These are phyloP conservation scores for Botrytis paeoniae DNA, from an alignment of 2,329 filamentous ascomycete genomes.

Conservation along the genomic window DNA sequence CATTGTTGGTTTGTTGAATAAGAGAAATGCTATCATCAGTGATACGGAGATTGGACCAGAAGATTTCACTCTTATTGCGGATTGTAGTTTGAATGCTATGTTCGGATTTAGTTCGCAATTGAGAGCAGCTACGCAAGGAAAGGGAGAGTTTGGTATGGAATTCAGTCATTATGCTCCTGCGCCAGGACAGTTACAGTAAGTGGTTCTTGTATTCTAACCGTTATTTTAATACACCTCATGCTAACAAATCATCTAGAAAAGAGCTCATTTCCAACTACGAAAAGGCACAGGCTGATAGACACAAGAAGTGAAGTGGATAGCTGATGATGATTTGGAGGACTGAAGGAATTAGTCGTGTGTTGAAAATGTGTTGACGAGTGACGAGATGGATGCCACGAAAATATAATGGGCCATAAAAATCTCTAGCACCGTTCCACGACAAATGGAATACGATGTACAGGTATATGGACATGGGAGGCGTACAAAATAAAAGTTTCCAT, in stretches of 20 bases:
- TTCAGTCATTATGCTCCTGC: conserved; percentile 94
- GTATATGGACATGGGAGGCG: conserved; percentile 4
- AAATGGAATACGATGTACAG: neutral
- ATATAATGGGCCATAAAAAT: neutral
- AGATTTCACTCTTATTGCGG: conserved; percentile 88
- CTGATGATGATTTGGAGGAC: neutral
- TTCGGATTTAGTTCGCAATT: conserved; percentile 94
- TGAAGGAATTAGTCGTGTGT: neutral
- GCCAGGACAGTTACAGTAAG: conserved; percentile 83
- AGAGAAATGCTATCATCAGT: conserved; percentile 90
- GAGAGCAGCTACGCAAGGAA: conserved; percentile 91
- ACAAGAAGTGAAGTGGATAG: conserved; percentile 33
- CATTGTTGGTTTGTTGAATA: conserved; percentile 92
- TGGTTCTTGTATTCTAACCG: conserved; percentile 31
- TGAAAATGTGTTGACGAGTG: neutral
- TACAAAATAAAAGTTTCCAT: conserved; percentile 9
- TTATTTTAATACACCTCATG: neutral
- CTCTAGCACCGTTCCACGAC: neutral
- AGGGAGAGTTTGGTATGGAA: conserved; percentile 98
- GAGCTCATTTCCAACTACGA: conserved; percentile 66
- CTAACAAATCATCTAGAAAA: conserved; percentile 43
- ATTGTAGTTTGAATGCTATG: conserved; percentile 95
- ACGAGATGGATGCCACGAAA: neutral
- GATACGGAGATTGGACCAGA: conserved; percentile 93
- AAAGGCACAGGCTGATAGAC: conserved; percentile 60